Base-by-base conservation (phyloP, 768 basidiomycete genomes). In the Podaxis mareebaensis region DNA sequence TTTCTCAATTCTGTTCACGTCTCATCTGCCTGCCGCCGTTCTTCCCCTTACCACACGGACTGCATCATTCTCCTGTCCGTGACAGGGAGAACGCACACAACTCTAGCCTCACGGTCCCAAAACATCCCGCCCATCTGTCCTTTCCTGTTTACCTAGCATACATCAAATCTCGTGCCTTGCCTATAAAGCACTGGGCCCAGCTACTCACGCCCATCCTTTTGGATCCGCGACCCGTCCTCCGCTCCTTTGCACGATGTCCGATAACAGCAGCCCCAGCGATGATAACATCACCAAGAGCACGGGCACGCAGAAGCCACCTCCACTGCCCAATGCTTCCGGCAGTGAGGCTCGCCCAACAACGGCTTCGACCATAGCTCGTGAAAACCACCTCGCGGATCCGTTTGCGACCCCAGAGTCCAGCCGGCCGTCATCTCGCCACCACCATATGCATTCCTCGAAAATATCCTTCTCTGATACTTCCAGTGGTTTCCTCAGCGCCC, bases 321-420 rank as follows among this genome's bases (percentile, higher is more conserved):
- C 13, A 20, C 26, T 22, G 52, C 53, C 53, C 61, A 46, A 51
- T 13, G 53, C 46, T 52, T 63, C 69, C 13, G 44, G n/a, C 62
- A 69, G 42, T 22, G 61, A 46, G 12, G 67, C 67, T 36, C 68
- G 68, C 33, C 70, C 71, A 22, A 63, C 58, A 59, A 73, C 74
- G 6, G 70, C 68, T 17, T 67, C 69, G 15, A 64, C 74, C 33
- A 10, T 33, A 33, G 33, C 33, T 33, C 33, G 33, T 17, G 75
- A n/a, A 20, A 38, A 22, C 59, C 49, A 52, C 3, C 22, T 40
- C 40, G 20, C 8, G n/a, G 61, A 79, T 66, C 78, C 79, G 26
- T 79, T 79, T 61, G 71, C 73, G n/a, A 71, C 78, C 2, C 76
- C 79, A 6, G 52, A 66, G 38, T 76, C 74, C 57, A 76, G 75